A percentile compares a stretch with the other conserved stretches of the same genome.
phyloP scores from a whole-genome alignment of 768 basidiomycete genomes.

The Mrakia hoshinonis region DNA sequence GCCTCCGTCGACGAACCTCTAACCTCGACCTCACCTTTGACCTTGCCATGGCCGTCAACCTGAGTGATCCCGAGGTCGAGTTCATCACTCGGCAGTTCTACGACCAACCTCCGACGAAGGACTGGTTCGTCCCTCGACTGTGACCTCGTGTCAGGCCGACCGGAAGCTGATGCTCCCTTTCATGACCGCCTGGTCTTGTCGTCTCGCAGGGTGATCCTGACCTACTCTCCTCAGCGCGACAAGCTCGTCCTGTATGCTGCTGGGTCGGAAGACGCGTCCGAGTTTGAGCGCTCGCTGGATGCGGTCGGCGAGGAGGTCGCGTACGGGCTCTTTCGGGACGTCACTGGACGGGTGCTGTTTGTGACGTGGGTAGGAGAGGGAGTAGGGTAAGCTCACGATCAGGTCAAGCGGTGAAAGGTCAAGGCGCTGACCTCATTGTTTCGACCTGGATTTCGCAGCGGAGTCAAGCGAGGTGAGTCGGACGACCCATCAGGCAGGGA shows the following conservation, averaged over 20 bases:
- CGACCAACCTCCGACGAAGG: too few relatives aligned
- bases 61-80: too few relatives aligned
- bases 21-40: too few relatives aligned
- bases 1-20: too few relatives aligned
- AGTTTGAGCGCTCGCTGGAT: neutral
- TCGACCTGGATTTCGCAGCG: neutral
- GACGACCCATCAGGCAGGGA: too few relatives aligned
- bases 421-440: neutral
- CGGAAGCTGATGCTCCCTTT: neutral
- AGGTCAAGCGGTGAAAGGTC: neutral
- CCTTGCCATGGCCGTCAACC: too few relatives aligned
- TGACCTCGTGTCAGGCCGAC: too few relatives aligned
- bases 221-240: slow-evolving; percentile 2
- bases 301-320: neutral
- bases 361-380: neutral
- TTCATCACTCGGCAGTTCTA: too few relatives aligned
- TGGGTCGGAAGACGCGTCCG: neutral
- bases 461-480: slow-evolving; percentile 2
- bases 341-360: neutral
- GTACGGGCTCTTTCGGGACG: neutral
- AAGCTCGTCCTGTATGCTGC: neutral
- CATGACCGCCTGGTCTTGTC: neutral
- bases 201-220: neutral
- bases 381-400: neutral
- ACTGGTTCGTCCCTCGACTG: too few relatives aligned